Conservation (phyloP, 2,329 filamentous ascomycete genomes). For the Paraphoma sp. region DNA sequence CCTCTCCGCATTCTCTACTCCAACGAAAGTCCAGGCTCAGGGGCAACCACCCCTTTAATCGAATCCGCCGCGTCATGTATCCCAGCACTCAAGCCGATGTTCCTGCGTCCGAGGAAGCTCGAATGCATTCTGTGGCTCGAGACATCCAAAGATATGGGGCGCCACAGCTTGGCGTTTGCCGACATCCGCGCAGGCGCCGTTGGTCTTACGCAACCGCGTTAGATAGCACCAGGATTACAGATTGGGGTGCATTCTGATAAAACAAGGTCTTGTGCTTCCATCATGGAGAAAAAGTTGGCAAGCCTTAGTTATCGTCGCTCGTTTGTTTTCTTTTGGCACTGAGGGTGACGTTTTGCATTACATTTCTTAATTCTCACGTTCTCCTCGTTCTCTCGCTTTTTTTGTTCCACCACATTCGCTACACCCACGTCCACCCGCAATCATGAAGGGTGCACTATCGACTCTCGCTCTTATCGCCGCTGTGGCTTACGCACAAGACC, state of each 20-base stretch:
- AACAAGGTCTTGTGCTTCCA: constrained; percentile 16
- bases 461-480: constrained; percentile 16
- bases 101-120: constrained; percentile 11
- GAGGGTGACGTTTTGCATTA: background rate
- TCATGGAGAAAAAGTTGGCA: constrained; percentile 7
- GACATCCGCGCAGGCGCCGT: constrained; percentile 17
- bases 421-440: background rate
- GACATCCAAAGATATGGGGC: constrained; percentile 1
- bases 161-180: constrained; percentile 19
- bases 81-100: constrained; percentile 7
- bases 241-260: constrained; percentile 7
- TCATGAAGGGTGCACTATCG: constrained; percentile 19
- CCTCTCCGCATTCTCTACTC: background rate
- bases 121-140: constrained; percentile 15
- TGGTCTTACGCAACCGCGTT: constrained; percentile 7
- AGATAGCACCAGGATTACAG: constrained; percentile 1
- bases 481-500: constrained; percentile 25
- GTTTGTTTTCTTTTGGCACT: constrained; percentile 3
- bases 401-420: constrained; percentile 1
- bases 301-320: constrained; percentile 1
- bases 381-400: constrained; percentile 2
- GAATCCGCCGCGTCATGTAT: constrained; percentile 3
- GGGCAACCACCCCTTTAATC: background rate
- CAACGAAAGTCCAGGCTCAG: background rate
- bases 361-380: background rate